Percentiles rank a stretch among this genome's conserved stretches.
These are phyloP conservation scores for Suhomyces anneliseae DNA, from an alignment of 1,139 yeast genomes.

Conservation along the genomic window DNA sequence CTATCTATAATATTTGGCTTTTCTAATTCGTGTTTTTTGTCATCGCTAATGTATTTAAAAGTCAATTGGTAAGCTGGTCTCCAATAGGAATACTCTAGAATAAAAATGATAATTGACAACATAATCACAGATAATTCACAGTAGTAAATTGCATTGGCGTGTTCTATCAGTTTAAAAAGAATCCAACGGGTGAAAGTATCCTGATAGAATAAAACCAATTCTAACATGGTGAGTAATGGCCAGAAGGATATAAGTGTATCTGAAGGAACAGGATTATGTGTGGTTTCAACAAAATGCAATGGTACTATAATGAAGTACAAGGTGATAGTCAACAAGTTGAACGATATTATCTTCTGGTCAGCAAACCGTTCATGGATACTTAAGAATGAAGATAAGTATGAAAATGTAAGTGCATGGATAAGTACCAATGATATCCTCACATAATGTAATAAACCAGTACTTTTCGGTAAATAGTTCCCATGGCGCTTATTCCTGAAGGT, in stretches of 20 bases:
- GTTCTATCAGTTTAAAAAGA: conserved; percentile 19
- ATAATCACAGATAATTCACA: conserved; percentile 21
- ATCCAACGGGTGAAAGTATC: conserved; percentile 29
- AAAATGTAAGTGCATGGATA: conserved; percentile 25
- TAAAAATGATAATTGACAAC: conserved; percentile 22
- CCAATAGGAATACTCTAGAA: conserved; percentile 32
- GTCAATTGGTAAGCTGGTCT: conserved; percentile 28
- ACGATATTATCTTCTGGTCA: conserved; percentile 25
- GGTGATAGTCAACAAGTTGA: conserved; percentile 17
- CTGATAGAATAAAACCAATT: conserved; percentile 27
- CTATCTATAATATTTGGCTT: conserved; percentile 51
- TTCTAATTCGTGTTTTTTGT: conserved; percentile 19
- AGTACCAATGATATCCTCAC: conserved; percentile 29
- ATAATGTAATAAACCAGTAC: conserved; percentile 31
- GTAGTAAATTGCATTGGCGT: conserved; percentile 10
- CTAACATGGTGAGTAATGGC: conserved; percentile 33
- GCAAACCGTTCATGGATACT: conserved; percentile 25
- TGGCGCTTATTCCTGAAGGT: conserved; percentile 14
- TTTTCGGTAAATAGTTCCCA: conserved; percentile 26
- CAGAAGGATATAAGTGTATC: conserved; percentile 42
- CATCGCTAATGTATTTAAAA: conserved; percentile 16
- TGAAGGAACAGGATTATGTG: conserved; percentile 31
- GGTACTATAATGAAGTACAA: conserved; percentile 32
- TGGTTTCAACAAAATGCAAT: conserved; percentile 41
- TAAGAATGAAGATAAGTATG: conserved; percentile 19